Percentiles rank a stretch among this genome's conserved stretches.
These are phyloP conservation scores for Geranium incanum DNA, from an alignment of 441 rosid genomes.

Conservation along the genomic window DNA sequence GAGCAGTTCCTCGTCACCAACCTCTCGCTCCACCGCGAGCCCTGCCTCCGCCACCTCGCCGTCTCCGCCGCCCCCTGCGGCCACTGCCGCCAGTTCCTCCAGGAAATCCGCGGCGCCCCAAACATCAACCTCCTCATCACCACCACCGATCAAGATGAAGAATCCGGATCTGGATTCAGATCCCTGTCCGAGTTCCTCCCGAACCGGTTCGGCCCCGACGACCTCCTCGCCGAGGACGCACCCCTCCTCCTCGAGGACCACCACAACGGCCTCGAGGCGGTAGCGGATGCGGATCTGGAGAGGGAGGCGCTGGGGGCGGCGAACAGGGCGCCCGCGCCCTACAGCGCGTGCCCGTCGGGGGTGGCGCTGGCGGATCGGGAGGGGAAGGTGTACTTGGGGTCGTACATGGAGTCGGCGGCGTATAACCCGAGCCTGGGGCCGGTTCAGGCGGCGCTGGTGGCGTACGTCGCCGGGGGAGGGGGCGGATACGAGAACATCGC, in stretches of 20 bases:
- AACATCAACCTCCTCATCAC: conserved; percentile 43
- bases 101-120: conserved; percentile 67
- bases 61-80: conserved; percentile 96
- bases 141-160: conserved; percentile 8
- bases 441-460: conserved; percentile 79
- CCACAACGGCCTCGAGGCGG: conserved; percentile 30
- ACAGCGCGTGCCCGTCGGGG: conserved; percentile 80
- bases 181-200: conserved; percentile 48
- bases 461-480: conserved; percentile 55
- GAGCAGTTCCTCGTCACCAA: conserved; percentile 78
- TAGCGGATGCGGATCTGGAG: conserved; percentile 25
- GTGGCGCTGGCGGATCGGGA: conserved; percentile 59
- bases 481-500: conserved; percentile 67
- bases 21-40: conserved; percentile 39
- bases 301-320: conserved; percentile 61
- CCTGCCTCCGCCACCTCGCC: conserved; percentile 33
- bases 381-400: conserved; percentile 69
- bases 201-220: conserved; percentile 66
- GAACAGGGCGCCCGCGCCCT: conserved; percentile 73
- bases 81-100: conserved; percentile 94
- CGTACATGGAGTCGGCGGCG: conserved; percentile 90
- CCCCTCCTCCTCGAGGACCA: conserved; percentile 61
- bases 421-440: conserved; percentile 86
- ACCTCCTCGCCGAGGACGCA: conserved; percentile 41
- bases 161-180: conserved; percentile 24